Conservation (phyloP, 345 rosid species). For the Eucalyptus cloeziana region DNA sequence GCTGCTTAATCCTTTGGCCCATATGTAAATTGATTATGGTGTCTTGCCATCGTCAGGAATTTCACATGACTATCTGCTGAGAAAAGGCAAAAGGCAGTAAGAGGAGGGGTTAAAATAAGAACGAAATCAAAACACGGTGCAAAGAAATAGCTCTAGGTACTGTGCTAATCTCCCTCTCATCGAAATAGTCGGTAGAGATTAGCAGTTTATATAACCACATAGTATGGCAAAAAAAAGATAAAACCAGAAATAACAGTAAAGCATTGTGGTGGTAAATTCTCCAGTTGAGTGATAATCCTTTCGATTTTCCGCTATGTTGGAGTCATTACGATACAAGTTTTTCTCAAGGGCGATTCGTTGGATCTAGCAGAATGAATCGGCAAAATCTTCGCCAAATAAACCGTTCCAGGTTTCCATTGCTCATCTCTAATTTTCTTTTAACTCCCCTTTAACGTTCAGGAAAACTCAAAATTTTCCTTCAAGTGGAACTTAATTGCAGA, state of each 20-base stretch:
- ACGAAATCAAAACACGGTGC: not conserved
- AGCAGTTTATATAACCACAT: not conserved
- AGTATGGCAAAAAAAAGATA: not conserved
- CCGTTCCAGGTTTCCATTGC: not conserved
- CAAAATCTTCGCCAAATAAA: not conserved
- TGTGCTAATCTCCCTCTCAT: not conserved
- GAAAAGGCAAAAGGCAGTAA: not conserved
- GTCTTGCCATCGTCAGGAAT: not conserved
- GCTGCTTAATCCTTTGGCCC: not conserved
- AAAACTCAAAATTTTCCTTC: not conserved
- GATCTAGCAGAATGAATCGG: not conserved
- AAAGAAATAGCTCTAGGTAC: not conserved
- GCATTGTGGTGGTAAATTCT: not conserved
- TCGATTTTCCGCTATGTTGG: not conserved
- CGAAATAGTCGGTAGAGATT: not conserved
- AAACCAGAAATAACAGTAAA: not conserved
- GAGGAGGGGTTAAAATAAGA: not conserved
- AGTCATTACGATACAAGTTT: not conserved
- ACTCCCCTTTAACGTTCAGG: not conserved
- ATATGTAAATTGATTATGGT: not conserved
- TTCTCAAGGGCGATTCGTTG: not conserved
- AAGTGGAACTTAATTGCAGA: not conserved
- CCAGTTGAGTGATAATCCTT: not conserved
- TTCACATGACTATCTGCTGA: too few species aligned
- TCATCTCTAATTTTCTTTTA: not conserved